Conservation (phyloP, 2,329 filamentous ascomycete genomes). For the Pseudogymnoascus pannorum region DNA sequence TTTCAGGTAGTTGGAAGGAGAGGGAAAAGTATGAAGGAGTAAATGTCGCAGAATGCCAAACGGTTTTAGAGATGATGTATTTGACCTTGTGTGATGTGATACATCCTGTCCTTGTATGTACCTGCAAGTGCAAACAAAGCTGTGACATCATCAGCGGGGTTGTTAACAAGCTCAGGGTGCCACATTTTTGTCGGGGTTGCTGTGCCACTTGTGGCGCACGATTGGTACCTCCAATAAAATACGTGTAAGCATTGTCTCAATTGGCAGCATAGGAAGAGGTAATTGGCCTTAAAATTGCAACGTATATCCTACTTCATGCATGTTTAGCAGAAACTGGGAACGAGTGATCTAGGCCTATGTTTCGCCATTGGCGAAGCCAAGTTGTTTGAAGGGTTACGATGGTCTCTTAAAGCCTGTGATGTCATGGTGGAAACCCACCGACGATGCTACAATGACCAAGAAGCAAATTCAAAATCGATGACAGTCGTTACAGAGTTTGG, state of each 20-base stretch:
- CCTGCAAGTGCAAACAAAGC: background rate
- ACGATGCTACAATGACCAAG: background rate
- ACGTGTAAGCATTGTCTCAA: background rate
- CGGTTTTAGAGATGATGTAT: constrained; percentile 2
- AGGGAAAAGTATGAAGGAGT: background rate
- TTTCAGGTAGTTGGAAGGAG: background rate
- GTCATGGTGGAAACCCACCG: background rate
- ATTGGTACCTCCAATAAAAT: background rate
- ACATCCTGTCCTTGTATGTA: background rate
- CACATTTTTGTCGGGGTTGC: background rate
- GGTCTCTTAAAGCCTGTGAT: background rate
- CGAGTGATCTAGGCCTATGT: background rate
- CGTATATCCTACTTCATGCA: background rate
- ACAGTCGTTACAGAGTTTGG: background rate
- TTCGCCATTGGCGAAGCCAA: background rate
- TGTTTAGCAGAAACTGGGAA: constrained; percentile 5
- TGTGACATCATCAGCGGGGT: constrained; percentile 2
- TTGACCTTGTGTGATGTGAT: constrained; percentile 4
- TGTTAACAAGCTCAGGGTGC: constrained; percentile 1
- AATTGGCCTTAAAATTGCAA: background rate
- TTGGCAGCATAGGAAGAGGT: background rate
- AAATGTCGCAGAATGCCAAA: background rate
- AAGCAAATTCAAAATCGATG: background rate
- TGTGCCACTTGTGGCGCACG: constrained; percentile 2
- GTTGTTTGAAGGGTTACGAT: background rate